Evolutionary conservation across 2,329 filamentous ascomycete genomes (phyloP), one percentile per base, ranked within the genome.

Genomic region (Atkinsonella hypoxylon): DNA sequence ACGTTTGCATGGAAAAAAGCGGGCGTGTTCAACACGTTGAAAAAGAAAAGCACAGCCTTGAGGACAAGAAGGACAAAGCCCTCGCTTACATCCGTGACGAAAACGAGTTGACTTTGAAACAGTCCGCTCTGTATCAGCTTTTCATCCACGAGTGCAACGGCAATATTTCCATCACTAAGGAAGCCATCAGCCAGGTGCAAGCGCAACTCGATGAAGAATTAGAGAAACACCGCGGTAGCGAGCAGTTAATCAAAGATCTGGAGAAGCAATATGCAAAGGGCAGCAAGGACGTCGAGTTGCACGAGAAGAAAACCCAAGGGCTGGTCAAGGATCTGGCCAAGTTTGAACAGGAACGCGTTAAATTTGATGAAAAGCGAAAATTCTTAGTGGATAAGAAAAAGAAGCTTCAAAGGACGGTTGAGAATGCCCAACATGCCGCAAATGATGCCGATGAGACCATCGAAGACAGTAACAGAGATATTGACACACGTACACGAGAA

Each of bases 361-460:
- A 98, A 63, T 90, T 95, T 58, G 91, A 97, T 57, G 94, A 98
- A 68, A 97, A 97, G 74, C 85, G 85, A 65, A 98, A 98, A 65
- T 97, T 97, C 67, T 70, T 98, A 57, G 74, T 79, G 2, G 85
- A 84, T 61, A 98, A 98, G 71, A 84, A 87, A 60, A 95, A 93
- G 73, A 98, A 98, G 70, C 77, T 95, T 13, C 89, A 97, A 57
- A 97, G 95, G 71, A 79, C 85, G 0, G 87, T 93, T 54, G 76
- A 82, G 50, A 85, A 83, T 44, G 88, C 87, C 53, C 87, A 87
- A 55, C 82, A 84, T 52, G 81, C 85, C 6, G 79, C 81, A 0
- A 77, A 79, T 0, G 89, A 94, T 59, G 86, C 89, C 3, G 78
- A 83, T 38, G 83, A 85, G 55, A 81, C 88, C 9, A 85, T 93